phyloP scores from a whole-genome alignment of 2,329 filamentous ascomycete species.

The Calonectria henricotiae region DNA sequence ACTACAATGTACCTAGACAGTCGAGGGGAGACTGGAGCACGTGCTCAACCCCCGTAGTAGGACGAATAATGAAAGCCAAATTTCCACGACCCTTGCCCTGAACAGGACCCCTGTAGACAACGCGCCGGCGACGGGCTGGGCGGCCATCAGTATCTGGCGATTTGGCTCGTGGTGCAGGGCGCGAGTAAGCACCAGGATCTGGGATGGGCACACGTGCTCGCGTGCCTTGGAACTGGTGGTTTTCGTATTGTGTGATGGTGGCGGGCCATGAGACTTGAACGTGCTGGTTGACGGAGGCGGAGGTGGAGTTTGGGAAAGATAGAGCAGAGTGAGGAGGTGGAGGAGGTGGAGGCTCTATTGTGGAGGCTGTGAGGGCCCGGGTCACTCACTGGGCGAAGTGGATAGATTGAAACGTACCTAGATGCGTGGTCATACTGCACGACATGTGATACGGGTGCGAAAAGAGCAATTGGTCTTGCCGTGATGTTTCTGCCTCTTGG shows the following conservation, averaged over 20 bases:
- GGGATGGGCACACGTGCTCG: slow-evolving; percentile 49
- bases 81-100: slow-evolving; percentile 37
- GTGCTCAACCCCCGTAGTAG: slow-evolving; percentile 46
- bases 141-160: slow-evolving; percentile 29
- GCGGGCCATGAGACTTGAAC: slow-evolving; percentile 31
- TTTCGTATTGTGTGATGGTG: slow-evolving; percentile 35
- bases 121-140: slow-evolving; percentile 30
- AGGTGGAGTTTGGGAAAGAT: slow-evolving; percentile 34
- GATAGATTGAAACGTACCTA: slow-evolving; percentile 13
- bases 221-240: slow-evolving; percentile 45
- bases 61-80: slow-evolving; percentile 44
- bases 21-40: slow-evolving; percentile 42
- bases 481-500: slow-evolving; percentile 2
- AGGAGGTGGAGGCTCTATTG: slow-evolving; percentile 35
- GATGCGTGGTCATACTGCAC: slow-evolving; percentile 22
- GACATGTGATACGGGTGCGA: slow-evolving; percentile 12
- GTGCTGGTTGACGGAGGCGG: slow-evolving; percentile 29
- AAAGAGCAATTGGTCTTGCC: slow-evolving; percentile 25
- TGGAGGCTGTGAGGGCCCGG: slow-evolving; percentile 37
- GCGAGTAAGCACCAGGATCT: slow-evolving; percentile 36
- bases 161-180: slow-evolving; percentile 16
- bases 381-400: slow-evolving; percentile 26
- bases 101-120: slow-evolving; percentile 27
- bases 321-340: slow-evolving; percentile 35
- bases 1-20: slow-evolving; percentile 5